A percentile compares a stretch with the other conserved stretches of the same genome.
phyloP scores from a whole-genome alignment of 768 basidiomycete genomes.

The Amanita inopinata region DNA sequence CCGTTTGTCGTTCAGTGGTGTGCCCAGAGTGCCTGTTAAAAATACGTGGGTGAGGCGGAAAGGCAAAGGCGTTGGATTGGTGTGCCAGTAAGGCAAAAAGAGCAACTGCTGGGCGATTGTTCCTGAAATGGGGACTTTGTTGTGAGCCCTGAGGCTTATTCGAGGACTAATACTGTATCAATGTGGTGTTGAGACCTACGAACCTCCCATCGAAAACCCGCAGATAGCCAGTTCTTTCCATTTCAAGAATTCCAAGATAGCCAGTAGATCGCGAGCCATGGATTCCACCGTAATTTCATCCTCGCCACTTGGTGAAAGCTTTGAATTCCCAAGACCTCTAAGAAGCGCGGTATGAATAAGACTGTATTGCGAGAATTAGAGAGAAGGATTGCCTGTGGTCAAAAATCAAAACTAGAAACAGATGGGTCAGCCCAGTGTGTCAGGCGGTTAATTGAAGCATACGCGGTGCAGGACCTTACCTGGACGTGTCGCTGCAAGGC shows the following conservation, averaged over 20 bases:
- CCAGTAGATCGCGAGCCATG: conserved; percentile 34
- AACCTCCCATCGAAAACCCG: conserved; percentile 46
- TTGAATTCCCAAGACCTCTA: conserved; percentile 39
- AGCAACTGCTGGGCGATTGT: conserved; percentile 34
- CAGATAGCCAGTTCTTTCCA: conserved; percentile 36
- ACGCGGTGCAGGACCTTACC: conserved; percentile 23
- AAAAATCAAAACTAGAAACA: conserved; percentile 29
- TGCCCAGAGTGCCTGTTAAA: conserved; percentile 26
- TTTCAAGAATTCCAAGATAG: conserved; percentile 25
- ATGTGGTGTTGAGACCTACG: conserved; percentile 4
- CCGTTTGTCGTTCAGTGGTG: background rate
- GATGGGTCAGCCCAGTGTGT: background rate
- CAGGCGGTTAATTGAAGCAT: background rate
- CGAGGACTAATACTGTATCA: no score
- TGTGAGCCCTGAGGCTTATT: no score
- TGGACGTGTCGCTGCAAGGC: conserved; percentile 27
- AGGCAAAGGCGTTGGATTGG: conserved; percentile 23
- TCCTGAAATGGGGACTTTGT: conserved; percentile 19
- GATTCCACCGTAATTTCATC: conserved; percentile 34
- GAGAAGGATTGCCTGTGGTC: conserved; percentile 21
- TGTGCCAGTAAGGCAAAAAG: conserved; percentile 29
- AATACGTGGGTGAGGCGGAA: conserved; percentile 33
- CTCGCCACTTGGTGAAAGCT: conserved; percentile 19
- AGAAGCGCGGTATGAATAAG: background rate
- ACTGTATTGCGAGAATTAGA: background rate